Evolutionary conservation across 306 rosid genomes (phyloP).

Genomic region (Citrullus mucosospermus): DNA sequence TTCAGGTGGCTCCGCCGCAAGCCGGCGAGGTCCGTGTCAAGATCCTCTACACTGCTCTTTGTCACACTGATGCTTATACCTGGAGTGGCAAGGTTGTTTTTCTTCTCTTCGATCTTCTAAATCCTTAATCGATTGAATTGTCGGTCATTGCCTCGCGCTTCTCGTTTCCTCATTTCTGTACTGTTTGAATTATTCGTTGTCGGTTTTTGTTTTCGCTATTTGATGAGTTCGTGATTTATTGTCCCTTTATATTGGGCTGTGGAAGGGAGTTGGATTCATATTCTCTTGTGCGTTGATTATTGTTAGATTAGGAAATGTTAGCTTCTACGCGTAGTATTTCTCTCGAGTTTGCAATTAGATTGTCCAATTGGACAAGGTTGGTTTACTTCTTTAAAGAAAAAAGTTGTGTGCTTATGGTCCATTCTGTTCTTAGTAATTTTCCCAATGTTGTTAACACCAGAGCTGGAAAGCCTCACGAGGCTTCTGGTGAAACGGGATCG

Average conservation of each 20-base stretch:
- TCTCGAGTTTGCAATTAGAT: background rate
- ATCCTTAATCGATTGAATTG: background rate
- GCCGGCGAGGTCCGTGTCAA: constrained; percentile 76
- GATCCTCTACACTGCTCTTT: constrained; percentile 77
- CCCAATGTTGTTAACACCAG: background rate
- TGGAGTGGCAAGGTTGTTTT: constrained; percentile 78
- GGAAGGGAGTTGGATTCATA: background rate
- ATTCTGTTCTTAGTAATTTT: background rate
- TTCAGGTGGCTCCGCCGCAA: constrained; percentile 86
- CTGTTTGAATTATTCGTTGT: background rate
- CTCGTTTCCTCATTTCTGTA: background rate
- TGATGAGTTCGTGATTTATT: background rate
- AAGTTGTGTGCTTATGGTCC: background rate
- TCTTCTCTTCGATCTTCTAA: background rate
- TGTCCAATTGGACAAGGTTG: background rate
- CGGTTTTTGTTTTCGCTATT: background rate
- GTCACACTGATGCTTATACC: constrained; percentile 88
- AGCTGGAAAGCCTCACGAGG: background rate
- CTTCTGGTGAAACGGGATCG: background rate
- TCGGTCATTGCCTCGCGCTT: background rate
- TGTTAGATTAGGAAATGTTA: background rate
- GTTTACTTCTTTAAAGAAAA: background rate
- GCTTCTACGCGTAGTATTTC: background rate
- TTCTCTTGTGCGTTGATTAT: background rate
- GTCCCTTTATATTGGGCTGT: background rate